Conservation (phyloP, 257 asterid genomes). For the Cynanchum wilfordii region DNA sequence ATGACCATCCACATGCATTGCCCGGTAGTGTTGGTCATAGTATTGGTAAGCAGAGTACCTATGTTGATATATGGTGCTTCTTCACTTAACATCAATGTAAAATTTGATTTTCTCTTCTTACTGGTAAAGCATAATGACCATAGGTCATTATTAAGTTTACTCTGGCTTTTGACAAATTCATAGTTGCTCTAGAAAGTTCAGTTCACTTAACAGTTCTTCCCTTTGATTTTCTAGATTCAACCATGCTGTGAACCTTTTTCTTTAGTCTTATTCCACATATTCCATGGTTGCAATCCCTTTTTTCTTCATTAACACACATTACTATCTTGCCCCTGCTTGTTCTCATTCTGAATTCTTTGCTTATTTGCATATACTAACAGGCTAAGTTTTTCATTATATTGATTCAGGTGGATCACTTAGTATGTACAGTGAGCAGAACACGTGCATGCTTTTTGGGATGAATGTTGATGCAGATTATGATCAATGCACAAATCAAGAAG, state of each 20-base stretch:
- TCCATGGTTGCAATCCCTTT: background rate
- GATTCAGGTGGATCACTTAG: slow-evolving; percentile 59
- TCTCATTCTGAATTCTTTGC: background rate
- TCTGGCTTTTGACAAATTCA: background rate
- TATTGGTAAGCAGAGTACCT: slow-evolving; percentile 41
- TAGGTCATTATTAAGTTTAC: background rate
- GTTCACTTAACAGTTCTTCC: background rate
- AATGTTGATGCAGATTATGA: slow-evolving; percentile 51
- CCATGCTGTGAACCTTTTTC: background rate
- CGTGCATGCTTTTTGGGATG: slow-evolving; percentile 62
- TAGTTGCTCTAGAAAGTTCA: background rate
- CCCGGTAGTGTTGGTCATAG: slow-evolving; percentile 41
- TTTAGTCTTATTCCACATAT: background rate
- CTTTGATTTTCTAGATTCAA: background rate
- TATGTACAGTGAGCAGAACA: slow-evolving; percentile 54
- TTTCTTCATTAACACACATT: background rate
- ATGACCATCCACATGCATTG: slow-evolving; percentile 50
- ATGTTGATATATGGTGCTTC: slow-evolving; percentile 5
- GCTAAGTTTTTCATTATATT: slow-evolving; percentile 5
- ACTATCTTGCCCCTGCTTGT: background rate
- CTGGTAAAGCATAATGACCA: background rate
- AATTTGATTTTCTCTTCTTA: background rate
- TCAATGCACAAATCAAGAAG: slow-evolving; percentile 72
- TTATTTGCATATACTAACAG: background rate
- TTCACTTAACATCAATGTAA: background rate